These are phyloP conservation scores for Pyronema omphalodes DNA, from an alignment of 495 filamentous ascomycete species.

Conservation along the genomic window DNA sequence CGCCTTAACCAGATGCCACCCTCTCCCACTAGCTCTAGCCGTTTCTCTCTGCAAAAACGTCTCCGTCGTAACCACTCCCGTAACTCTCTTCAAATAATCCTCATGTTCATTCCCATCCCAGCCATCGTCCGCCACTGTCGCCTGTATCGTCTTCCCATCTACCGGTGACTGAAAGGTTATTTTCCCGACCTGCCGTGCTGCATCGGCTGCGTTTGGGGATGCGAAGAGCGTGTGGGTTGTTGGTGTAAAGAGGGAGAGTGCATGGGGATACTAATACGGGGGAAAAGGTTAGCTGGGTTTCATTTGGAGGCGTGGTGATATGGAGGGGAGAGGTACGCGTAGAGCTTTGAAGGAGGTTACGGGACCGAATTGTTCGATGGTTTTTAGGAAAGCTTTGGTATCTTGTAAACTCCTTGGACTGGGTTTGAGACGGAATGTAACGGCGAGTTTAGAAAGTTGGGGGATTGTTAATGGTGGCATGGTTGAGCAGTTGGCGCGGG, in stretches of 20 bases:
- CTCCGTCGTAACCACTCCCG: background rate
- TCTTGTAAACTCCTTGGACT: background rate
- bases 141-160: background rate
- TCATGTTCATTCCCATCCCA: constrained; percentile 2
- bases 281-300: background rate
- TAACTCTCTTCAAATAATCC: background rate
- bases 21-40: background rate
- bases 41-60: background rate
- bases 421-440: background rate
- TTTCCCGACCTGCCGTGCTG: background rate
- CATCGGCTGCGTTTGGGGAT: background rate
- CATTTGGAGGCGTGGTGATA: too few species aligned
- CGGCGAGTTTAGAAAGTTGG: background rate
- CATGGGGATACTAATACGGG: background rate
- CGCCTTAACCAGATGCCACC: background rate
- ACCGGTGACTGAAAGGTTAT: background rate
- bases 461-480: background rate
- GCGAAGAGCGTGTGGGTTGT: background rate
- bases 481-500: too few species aligned
- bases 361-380: background rate
- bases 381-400: background rate
- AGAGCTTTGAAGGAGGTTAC: constrained; percentile 2
- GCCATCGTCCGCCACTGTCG: background rate
- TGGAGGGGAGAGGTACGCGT: constrained; percentile 1
- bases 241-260: background rate